These are phyloP conservation scores for Fragaria nilgerrensis DNA, from an alignment of 306 rosid species.

Conservation along the genomic window DNA sequence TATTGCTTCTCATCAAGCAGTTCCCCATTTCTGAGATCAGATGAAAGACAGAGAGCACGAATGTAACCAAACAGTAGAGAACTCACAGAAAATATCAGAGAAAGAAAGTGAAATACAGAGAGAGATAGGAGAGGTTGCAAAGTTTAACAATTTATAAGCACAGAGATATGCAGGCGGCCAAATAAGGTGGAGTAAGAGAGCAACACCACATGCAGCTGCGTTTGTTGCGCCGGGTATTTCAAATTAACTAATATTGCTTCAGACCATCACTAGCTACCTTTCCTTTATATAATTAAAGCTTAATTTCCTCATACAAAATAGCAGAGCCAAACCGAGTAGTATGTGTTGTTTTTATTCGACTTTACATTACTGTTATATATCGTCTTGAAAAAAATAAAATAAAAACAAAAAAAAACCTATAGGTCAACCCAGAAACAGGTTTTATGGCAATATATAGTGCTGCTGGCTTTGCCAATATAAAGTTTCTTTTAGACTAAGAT, in stretches of 20 bases:
- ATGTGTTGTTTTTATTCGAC: neutral
- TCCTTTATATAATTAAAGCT: neutral
- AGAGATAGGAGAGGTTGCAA: neutral
- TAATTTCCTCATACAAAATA: neutral
- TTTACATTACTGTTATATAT: neutral
- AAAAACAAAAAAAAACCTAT: too few relatives aligned
- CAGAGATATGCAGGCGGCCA: neutral
- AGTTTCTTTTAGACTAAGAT: conserved; percentile 14
- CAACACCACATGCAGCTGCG: conserved; percentile 70
- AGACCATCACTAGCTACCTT: conserved; percentile 11
- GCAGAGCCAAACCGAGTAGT: neutral
- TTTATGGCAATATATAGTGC: neutral
- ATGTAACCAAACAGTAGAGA: neutral
- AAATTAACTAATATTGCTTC: conserved; percentile 24
- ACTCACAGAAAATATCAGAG: neutral
- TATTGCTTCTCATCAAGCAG: conserved; percentile 45
- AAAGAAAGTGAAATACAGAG: conserved; percentile 15
- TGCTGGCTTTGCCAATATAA: neutral
- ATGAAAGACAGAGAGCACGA: neutral
- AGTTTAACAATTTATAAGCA: neutral
- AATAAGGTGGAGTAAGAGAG: conserved; percentile 11
- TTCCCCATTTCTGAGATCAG: conserved; percentile 57
- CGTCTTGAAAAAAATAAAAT: fast-evolving
- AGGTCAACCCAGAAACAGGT: conserved; percentile 4
- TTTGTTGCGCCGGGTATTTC: conserved; percentile 54